Base-by-base conservation (phyloP, 164 flowering plant species). In the Tetrastigma voinierianum region DNA sequence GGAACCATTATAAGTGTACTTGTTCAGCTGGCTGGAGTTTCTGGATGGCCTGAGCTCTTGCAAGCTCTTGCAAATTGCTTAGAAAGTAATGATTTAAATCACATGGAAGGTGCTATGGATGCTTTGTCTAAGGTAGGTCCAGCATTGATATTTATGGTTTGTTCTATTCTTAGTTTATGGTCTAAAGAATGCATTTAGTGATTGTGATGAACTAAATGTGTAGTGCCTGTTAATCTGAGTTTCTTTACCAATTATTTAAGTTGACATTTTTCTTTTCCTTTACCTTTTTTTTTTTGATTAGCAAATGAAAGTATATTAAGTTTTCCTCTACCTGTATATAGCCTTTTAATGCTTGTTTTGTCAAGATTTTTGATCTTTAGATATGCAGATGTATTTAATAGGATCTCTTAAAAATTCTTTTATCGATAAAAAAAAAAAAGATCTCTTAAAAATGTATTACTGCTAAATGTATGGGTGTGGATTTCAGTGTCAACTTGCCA, bases 91-190 rank as follows among this genome's bases (percentile, higher is more conserved):
- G 94, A 90, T 58, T 61, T 81, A 19, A 93, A 85, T 84, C 97
- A 86, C 65, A 90, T 88, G 96, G 99, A 96, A 80, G 99, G 99
- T 74, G 99, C 97, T 25, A 91, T 96, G 99, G 99, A 93, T 86
- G 97, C 99, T 72, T 81, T 96, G 67, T 96, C 92, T 52, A 96
- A 96, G 98, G 99, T 91, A 75, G 46, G 65, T 53, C 52, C 59
- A 21, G 56, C 66, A 32, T 9, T 16, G 40, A 51, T 23, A 6
- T 19, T 24, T 9, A 46, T 46, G 32, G 21, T 21, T 59, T 46
- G 55, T 21, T 57, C 21, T 56, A 14, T 57, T 18, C 15, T 20
- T 10, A n/a, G 43, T 47, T 61, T 3, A 23, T 14, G n/a, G 15
- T 14, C n/a, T 5, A 13, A 49, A 49, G n/a, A 49, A 9, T 53